Evolutionary conservation across 768 basidiomycete species (phyloP).

Genomic region (Tricholoma furcatifolium): DNA sequence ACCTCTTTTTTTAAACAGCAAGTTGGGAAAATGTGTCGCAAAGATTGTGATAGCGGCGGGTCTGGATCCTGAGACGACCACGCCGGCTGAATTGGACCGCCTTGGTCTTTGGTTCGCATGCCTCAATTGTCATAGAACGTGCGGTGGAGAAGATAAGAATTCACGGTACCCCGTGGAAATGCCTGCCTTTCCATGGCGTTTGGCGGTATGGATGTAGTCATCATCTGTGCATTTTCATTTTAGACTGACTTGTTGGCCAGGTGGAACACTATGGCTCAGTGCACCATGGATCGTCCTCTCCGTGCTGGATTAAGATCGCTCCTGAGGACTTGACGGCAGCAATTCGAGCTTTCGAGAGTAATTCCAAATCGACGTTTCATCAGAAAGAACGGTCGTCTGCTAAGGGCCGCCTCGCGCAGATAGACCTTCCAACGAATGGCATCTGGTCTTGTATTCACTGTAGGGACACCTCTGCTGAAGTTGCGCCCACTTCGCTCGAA

Average conservation of each 20-base stretch:
- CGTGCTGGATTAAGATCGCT: constrained; percentile 1
- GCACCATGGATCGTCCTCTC: not conserved
- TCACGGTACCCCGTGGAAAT: not conserved
- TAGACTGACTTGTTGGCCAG: not conserved
- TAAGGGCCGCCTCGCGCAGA: no score
- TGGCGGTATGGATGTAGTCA: no score
- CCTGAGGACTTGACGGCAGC: constrained; percentile 1
- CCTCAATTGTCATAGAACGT: constrained; percentile 5
- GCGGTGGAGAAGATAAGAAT: not conserved
- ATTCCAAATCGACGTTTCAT: not conserved
- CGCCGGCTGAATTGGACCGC: constrained; percentile 20
- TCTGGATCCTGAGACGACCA: constrained; percentile 33
- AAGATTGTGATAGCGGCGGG: constrained; percentile 37
- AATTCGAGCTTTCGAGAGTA: not conserved
- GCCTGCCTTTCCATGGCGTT: constrained; percentile 18
- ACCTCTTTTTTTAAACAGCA: constrained; percentile 29
- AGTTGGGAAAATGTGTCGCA: constrained; percentile 28
- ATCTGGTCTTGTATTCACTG: constrained; percentile 39
- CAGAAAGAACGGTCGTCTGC: no score
- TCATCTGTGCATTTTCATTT: no score
- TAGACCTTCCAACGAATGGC: no score
- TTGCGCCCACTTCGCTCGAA: constrained; percentile 21
- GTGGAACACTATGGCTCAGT: not conserved
- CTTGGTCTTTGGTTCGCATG: constrained; percentile 17
- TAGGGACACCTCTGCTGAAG: constrained; percentile 37